These are phyloP conservation scores for Trichosporon faecale DNA, from an alignment of 1,284 basidiomycete species.

Conservation along the genomic window DNA sequence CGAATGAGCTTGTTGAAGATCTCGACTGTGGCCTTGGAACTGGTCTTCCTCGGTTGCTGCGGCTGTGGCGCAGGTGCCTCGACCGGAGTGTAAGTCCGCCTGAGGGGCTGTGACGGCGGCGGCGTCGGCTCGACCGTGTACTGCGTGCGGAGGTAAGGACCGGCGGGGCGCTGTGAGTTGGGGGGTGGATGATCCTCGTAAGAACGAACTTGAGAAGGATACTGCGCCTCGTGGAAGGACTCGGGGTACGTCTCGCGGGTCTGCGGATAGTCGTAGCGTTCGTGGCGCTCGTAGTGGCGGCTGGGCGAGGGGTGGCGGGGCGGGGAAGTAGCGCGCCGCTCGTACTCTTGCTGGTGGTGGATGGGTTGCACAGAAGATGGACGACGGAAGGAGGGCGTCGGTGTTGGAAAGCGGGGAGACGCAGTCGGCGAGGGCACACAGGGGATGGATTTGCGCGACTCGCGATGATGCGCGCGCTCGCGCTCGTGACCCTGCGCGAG, in stretches of 20 bases:
- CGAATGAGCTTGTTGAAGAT: neutral
- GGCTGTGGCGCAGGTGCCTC: neutral
- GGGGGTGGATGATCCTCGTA: neutral
- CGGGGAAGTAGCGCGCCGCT: neutral
- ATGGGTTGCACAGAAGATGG: neutral
- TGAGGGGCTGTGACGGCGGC: neutral
- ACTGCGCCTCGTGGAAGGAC: slow-evolving; percentile 5
- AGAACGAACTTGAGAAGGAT: neutral
- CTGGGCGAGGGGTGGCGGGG: neutral
- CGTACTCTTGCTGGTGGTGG: neutral
- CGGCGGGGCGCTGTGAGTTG: neutral
- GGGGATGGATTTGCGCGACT: neutral
- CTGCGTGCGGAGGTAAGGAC: neutral
- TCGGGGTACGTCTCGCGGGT: neutral
- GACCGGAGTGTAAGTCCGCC: neutral
- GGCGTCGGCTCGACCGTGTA: neutral
- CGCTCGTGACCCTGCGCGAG: neutral
- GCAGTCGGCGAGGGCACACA: neutral
- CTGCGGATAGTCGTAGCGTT: neutral
- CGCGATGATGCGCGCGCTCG: neutral
- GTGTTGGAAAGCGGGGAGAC: neutral
- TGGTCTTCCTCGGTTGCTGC: neutral
- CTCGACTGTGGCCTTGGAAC: neutral
- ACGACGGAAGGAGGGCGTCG: neutral
- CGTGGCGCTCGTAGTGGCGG: neutral